These are phyloP conservation scores for Cichorium intybus DNA, from an alignment of 140 eudicot genomes.

Conservation along the genomic window DNA sequence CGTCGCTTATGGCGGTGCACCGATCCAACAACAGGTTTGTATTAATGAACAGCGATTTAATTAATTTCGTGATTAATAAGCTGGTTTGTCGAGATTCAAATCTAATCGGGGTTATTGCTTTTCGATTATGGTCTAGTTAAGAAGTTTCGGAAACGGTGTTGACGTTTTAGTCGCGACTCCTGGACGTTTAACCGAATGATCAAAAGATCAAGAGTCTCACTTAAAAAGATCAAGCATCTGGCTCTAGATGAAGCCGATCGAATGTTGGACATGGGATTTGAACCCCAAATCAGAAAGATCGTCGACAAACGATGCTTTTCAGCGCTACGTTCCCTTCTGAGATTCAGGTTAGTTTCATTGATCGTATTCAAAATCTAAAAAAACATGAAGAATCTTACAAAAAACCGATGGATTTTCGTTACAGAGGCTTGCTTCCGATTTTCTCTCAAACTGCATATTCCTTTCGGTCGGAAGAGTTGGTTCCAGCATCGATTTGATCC, in stretches of 20 bases:
- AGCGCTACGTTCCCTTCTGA: conserved; percentile 74
- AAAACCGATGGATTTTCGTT: not conserved
- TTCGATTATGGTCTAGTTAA: conserved; percentile 28
- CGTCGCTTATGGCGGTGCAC: conserved; percentile 83
- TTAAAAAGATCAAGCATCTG: conserved; percentile 43
- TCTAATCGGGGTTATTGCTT: not conserved
- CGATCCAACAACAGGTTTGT: conserved; percentile 48
- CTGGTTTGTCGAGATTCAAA: not conserved
- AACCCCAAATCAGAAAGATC: conserved; percentile 63
- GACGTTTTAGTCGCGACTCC: conserved; percentile 79
- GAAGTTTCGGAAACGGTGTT: conserved; percentile 54
- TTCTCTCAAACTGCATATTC: too few relatives aligned
- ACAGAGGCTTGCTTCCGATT: too few relatives aligned
- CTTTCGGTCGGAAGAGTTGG: too few relatives aligned
- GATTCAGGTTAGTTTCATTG: conserved; percentile 51
- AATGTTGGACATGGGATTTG: conserved; percentile 87
- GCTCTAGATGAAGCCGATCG: conserved; percentile 78
- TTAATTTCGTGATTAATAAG: too few relatives aligned
- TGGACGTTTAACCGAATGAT: conserved; percentile 68
- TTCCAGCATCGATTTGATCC: too few relatives aligned
- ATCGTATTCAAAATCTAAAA: not conserved
- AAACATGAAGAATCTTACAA: not conserved
- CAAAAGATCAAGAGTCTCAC: conserved; percentile 54
- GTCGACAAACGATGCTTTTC: conserved; percentile 72
- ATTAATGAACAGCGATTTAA: too few relatives aligned